A percentile compares a stretch with the other conserved stretches of the same genome.
These are phyloP conservation scores for Pelargonium fulgidum DNA, from an alignment of 441 rosid species.

Conservation along the genomic window DNA sequence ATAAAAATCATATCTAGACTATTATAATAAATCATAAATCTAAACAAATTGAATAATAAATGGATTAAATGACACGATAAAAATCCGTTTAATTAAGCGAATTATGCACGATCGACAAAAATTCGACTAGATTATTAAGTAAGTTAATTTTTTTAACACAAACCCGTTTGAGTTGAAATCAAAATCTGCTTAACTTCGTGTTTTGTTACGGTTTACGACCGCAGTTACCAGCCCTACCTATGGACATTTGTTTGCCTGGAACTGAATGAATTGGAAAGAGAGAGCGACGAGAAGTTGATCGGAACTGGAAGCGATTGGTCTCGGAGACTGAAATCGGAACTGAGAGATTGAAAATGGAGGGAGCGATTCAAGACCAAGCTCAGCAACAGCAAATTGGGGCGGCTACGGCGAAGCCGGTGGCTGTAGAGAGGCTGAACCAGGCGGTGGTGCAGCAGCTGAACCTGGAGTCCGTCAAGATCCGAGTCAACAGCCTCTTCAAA, in stretches of 20 bases:
- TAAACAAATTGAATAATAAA: too few relatives aligned
- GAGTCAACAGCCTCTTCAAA: conserved; percentile 71
- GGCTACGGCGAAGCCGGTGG: conserved; percentile 13
- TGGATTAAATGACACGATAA: too few relatives aligned
- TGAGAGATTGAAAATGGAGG: conserved; percentile 35
- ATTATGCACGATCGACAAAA: too few relatives aligned
- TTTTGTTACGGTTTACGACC: too few relatives aligned
- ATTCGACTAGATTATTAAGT: too few relatives aligned
- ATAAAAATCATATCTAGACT: too few relatives aligned
- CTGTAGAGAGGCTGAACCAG: conserved; percentile 59
- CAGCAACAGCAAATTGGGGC: conserved; percentile 35
- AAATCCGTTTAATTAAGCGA: too few relatives aligned
- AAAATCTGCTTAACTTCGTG: too few relatives aligned
- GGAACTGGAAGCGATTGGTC: neutral
- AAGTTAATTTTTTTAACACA: too few relatives aligned
- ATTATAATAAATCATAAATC: too few relatives aligned
- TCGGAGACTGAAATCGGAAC: neutral
- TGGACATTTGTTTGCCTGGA: neutral
- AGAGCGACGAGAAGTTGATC: neutral
- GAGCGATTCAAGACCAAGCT: conserved; percentile 38
- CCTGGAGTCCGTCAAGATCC: conserved; percentile 65
- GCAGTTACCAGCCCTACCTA: too few relatives aligned
- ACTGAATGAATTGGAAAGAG: neutral
- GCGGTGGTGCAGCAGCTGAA: conserved; percentile 63
- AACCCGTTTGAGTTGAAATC: too few relatives aligned